Percentiles rank a stretch among this genome's conserved stretches.
phyloP scores from a whole-genome alignment of 345 rosid genomes.

The Laguncularia racemosa region DNA sequence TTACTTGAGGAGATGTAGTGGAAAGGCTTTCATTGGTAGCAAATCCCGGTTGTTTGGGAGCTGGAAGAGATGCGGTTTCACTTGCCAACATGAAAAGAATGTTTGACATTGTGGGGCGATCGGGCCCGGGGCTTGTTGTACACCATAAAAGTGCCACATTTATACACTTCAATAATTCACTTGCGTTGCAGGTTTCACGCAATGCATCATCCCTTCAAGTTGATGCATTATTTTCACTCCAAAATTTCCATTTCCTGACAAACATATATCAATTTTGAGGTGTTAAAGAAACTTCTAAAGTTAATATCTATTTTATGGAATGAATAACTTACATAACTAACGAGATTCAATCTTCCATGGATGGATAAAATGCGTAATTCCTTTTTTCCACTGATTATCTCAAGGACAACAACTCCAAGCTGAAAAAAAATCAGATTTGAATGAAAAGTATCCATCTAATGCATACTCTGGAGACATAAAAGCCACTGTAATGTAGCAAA shows the following conservation, averaged over 20 bases:
- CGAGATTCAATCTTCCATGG: neutral
- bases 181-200: neutral
- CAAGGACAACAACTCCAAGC: constrained; percentile 79
- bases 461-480: constrained; percentile 92
- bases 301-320: neutral
- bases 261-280: neutral
- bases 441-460: constrained; percentile 62
- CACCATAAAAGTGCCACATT: constrained; percentile 22
- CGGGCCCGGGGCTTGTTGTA: constrained; percentile 26
- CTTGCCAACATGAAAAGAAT: constrained; percentile 16
- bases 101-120: constrained; percentile 23
- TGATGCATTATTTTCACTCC: neutral
- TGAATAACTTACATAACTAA: neutral
- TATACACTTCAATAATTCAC: constrained; percentile 15
- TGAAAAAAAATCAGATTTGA: constrained; percentile 84
- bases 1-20: no score
- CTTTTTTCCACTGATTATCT: constrained; percentile 57
- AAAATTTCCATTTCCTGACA: neutral
- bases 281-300: neutral
- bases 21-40: constrained; percentile 4
- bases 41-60: constrained; percentile 26
- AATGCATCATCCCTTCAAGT: neutral
- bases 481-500: constrained; percentile 44
- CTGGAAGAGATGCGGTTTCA: constrained; percentile 11
- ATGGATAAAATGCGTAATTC: constrained; percentile 12